Base-by-base conservation (phyloP, 495 filamentous ascomycete species). In the Penicillium silybi region DNA sequence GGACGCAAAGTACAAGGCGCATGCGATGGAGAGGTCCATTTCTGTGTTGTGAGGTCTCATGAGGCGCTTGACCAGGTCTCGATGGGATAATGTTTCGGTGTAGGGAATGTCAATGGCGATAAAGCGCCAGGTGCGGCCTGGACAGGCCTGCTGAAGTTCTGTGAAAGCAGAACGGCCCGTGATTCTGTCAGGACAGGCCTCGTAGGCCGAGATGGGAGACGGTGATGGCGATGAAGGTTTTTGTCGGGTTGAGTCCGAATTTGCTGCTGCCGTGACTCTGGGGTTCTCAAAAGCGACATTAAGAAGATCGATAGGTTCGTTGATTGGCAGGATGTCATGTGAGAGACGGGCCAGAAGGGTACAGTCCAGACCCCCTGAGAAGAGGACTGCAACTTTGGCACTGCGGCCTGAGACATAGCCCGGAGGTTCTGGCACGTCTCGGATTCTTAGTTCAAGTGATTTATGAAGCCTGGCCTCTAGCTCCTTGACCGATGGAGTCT, bases 221-320 rank as follows among this genome's bases (percentile, higher is more conserved):
- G 55, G 32, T 11, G 35, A 26, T 15, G 51, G 22, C 15, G 46
- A 41, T 20, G 46, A 41, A n/a, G 44, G 15, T 6, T 46, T 48
- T 43, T 50, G 49, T 6, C 17, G 26, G 10, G 49, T 56, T 29
- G 50, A 43, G 41, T 62, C 63, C 38, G 50, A 32, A 13, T 32
- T 59, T 15, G 76, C 75, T 6, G 82, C 58, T 11, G 75, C 76
- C 8, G 82, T 75, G 5, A 88, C 82, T 18, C 92, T 81, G 0
- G 89, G 90, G 59, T 98, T 98, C 64, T 98, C 88, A 58, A 99
- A 99, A 0, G 91, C 93, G 39, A 99, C 92, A 57, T 99, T 99
- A 17, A 97, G 78, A 0, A 99, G 78, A 62, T 97, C 91, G 52
- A 99, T 86, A 6, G 74, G 70, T 53, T 93, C 82, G 5, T 76